These are phyloP conservation scores for Penicillium paxilli DNA, from an alignment of 495 filamentous ascomycete species.

Conservation along the genomic window DNA sequence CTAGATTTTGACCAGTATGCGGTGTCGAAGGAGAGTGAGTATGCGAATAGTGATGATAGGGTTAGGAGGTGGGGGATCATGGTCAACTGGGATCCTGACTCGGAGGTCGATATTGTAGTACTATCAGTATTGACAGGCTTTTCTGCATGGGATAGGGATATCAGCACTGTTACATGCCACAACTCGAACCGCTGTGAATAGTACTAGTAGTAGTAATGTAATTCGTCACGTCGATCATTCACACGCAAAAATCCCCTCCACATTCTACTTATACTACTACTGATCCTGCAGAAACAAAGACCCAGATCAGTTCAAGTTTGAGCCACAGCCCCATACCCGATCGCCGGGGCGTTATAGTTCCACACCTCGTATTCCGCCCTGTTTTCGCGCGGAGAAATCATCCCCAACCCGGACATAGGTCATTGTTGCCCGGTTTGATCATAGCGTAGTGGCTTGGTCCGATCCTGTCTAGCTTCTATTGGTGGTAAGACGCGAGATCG, in stretches of 20 bases:
- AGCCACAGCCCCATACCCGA: too few species aligned
- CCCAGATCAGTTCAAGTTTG: background rate
- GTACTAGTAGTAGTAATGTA: too few species aligned
- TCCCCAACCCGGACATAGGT: background rate
- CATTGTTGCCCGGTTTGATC: background rate
- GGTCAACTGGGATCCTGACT: too few species aligned
- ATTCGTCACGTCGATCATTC: too few species aligned
- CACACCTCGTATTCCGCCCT: background rate
- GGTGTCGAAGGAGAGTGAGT: background rate
- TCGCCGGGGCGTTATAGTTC: too few species aligned
- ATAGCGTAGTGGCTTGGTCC: background rate
- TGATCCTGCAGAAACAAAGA: background rate
- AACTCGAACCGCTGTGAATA: too few species aligned
- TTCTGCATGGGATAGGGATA: too few species aligned
- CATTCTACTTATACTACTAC: background rate
- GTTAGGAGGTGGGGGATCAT: background rate
- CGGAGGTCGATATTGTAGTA: too few species aligned
- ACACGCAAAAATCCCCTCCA: background rate
- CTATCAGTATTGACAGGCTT: too few species aligned
- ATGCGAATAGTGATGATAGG: background rate
- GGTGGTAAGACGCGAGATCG: background rate
- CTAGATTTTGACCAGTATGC: background rate
- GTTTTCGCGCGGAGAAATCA: background rate
- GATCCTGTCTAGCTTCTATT: background rate
- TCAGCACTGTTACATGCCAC: too few species aligned